Evolutionary conservation across 73 alveolate genomes (phyloP), one percentile per base, ranked within the genome.

Genomic region (Paramecium caudatum): DNA sequence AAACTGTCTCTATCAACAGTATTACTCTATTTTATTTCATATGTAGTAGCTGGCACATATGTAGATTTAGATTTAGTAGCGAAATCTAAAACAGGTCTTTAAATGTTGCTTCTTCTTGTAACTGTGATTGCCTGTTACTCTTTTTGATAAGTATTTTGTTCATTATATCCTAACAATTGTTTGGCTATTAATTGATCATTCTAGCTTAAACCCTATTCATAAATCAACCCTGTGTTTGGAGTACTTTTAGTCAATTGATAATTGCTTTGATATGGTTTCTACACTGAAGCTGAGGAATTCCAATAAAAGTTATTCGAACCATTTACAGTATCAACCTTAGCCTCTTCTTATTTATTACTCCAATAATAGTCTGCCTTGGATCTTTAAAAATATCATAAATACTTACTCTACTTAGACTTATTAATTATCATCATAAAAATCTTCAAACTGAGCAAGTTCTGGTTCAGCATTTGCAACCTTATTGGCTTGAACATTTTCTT

Each of bases 71-170:
- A 19, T 74, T 74, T 74, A 27, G 19, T 16, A 48, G 7, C 15
- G 34, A 37, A 37, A 74, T 74, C 88, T 74, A 74, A 41, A 16
- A 74, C 88, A 21, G 88, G 88, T n/a, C 88, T 74, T 74, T 74
- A 19, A 16, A 36, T 10, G 43, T 23, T 41, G 68, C 88, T 45
- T 74, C 39, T 74, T 74, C 65, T 74, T 3, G 69, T 41, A 6
- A 16, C 8, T 9, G 23, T 41, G 34, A 65, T 36, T 17, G 39
- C 45, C 55, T 45, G 37, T 10, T 74, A 9, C 43, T 74, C 39
- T 15, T 19, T 21, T n/a, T 74, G 43, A 27, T 37, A 6, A 41
- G 25, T 5, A 3, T 37, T 41, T 39, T 7, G 15, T 5, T 2
- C 16, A 21, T 45, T 37, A n/a, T 39, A 19, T 27, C 69, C 69